phyloP scores from a whole-genome alignment of 192 early-diverging fungal genomes.

The Funneliformis mosseae region DNA sequence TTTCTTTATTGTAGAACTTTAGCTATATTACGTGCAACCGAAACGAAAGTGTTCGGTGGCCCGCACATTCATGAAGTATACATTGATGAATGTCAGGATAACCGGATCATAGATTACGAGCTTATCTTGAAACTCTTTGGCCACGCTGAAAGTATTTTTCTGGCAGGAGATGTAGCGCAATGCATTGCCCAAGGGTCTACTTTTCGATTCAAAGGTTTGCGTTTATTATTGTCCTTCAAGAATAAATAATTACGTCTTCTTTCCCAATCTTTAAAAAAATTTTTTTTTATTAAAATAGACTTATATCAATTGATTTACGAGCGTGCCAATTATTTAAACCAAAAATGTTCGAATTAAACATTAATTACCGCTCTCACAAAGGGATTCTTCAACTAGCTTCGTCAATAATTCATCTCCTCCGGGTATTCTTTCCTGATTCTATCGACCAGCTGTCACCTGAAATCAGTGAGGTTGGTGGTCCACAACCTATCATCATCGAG shows the following conservation, averaged over 20 bases:
- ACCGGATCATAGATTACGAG: background rate
- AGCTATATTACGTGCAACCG: slow-evolving; percentile 18
- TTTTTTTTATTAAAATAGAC: background rate
- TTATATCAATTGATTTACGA: background rate
- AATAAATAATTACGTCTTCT: background rate
- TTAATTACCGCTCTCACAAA: background rate
- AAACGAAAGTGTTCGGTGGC: background rate
- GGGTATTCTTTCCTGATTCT: too few species aligned
- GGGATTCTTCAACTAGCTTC: background rate
- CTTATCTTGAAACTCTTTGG: slow-evolving; percentile 21
- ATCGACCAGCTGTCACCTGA: too few species aligned
- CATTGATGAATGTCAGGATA: slow-evolving; percentile 34
- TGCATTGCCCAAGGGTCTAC: slow-evolving; percentile 13
- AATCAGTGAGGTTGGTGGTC: too few species aligned
- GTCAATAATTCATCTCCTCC: too few species aligned
- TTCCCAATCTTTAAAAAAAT: background rate
- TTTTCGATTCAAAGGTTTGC: slow-evolving; percentile 12
- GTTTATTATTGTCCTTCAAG: background rate
- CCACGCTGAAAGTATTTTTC: slow-evolving; percentile 12
- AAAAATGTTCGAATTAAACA: too few species aligned
- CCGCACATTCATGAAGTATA: slow-evolving; percentile 21
- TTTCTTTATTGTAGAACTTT: background rate
- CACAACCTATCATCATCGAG: too few species aligned
- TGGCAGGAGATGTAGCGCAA: slow-evolving; percentile 26
- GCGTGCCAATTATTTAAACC: too few species aligned